Conservation (phyloP, 2,329 filamentous ascomycete species). For the Exophiala sp. region DNA sequence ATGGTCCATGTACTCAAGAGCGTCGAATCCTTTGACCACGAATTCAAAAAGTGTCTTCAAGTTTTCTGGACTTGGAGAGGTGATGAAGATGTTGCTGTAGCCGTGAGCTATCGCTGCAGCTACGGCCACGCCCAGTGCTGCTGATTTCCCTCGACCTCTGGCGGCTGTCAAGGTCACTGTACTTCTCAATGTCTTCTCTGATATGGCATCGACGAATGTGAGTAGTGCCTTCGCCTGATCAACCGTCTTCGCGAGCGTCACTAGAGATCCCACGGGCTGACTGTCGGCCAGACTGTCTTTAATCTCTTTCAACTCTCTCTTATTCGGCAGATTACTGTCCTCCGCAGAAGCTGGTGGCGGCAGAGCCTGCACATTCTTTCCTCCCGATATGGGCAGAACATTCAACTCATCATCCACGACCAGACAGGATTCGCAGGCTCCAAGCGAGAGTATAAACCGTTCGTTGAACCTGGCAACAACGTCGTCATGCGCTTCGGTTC, state of each 20-base stretch:
- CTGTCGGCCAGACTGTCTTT: slow-evolving; percentile 84
- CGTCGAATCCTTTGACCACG: slow-evolving; percentile 96
- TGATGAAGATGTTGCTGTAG: slow-evolving; percentile 99
- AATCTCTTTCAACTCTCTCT: slow-evolving; percentile 74
- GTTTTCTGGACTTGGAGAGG: slow-evolving; percentile 94
- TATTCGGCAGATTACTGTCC: slow-evolving; percentile 65
- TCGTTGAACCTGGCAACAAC: slow-evolving; percentile 97
- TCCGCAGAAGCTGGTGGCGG: slow-evolving; percentile 72
- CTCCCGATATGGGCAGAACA: slow-evolving; percentile 92
- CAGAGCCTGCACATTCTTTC: slow-evolving; percentile 80
- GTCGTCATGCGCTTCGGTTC: slow-evolving; percentile 93
- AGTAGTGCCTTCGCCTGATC: slow-evolving; percentile 97
- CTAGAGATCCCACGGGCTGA: slow-evolving; percentile 78
- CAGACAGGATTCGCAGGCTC: slow-evolving; percentile 90
- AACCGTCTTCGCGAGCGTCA: slow-evolving; percentile 81
- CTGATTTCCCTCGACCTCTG: slow-evolving; percentile 94
- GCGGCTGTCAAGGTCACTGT: slow-evolving; percentile 92
- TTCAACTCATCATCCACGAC: slow-evolving; percentile 98
- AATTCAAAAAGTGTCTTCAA: slow-evolving; percentile 98
- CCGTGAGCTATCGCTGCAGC: slow-evolving; percentile 92
- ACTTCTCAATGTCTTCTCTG: slow-evolving; percentile 89
- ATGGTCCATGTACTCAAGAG: slow-evolving; percentile 88
- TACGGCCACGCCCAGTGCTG: slow-evolving; percentile 88
- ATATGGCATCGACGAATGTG: slow-evolving; percentile 93
- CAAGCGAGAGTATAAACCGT: slow-evolving; percentile 89